Evolutionary conservation across 1,284 basidiomycete species (phyloP).

Genomic region (Pascua sp.): DNA sequence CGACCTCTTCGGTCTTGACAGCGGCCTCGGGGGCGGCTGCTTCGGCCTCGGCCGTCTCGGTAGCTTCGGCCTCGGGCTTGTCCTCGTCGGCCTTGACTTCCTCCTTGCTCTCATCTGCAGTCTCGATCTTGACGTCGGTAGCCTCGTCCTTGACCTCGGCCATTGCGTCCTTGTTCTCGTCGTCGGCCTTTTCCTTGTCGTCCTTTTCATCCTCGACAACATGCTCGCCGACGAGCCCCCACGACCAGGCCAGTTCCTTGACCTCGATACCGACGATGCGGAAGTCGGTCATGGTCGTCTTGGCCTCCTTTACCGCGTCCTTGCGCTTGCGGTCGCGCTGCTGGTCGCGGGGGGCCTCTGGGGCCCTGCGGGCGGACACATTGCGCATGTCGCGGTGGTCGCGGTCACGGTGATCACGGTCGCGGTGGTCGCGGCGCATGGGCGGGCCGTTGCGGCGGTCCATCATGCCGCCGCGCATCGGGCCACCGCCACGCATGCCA

Average conservation of each 20-base stretch:
- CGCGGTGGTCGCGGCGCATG: slow-evolving; percentile 1
- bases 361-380: background rate
- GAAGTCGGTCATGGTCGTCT: slow-evolving; percentile 87
- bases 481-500: slow-evolving; percentile 13
- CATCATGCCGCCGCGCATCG: slow-evolving; percentile 13
- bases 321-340: slow-evolving; percentile 22
- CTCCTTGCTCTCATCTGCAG: slow-evolving; percentile 1
- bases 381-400: slow-evolving; percentile 11
- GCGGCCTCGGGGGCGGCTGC: slow-evolving; percentile 22
- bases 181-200: slow-evolving; percentile 14
- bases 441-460: slow-evolving; percentile 2
- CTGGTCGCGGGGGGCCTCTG: slow-evolving; percentile 1
- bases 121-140: slow-evolving; percentile 19
- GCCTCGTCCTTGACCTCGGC: slow-evolving; percentile 13
- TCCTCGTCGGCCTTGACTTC: slow-evolving; percentile 55
- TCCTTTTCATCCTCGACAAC: slow-evolving; percentile 21
- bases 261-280: slow-evolving; percentile 87
- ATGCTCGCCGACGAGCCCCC: slow-evolving; percentile 43
- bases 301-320: slow-evolving; percentile 56
- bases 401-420: background rate
- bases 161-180: slow-evolving; percentile 10
- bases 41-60: slow-evolving; percentile 15
- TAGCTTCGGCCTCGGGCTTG: slow-evolving; percentile 15
- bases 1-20: slow-evolving; percentile 12
- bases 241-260: slow-evolving; percentile 50